Conservation (phyloP, 805 yeast genomes). For the Cyberlindnera suaveolens region DNA sequence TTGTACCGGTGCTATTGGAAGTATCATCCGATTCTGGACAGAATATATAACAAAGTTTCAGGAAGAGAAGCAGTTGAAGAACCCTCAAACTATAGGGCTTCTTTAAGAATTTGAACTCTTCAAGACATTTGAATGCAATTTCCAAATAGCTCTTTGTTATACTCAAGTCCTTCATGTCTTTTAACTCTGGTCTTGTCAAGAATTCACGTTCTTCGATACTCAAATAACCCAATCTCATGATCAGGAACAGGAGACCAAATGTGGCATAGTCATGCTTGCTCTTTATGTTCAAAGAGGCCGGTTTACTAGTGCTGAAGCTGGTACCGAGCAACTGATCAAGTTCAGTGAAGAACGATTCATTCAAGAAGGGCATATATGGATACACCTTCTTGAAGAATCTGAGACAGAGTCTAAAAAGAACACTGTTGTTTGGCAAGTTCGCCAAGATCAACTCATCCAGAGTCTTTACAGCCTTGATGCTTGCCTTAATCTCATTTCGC, state of each 20-base stretch:
- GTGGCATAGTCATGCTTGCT: slow-evolving; percentile 20
- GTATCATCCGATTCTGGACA: slow-evolving; percentile 57
- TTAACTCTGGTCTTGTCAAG: slow-evolving; percentile 7
- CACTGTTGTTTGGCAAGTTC: slow-evolving; percentile 14
- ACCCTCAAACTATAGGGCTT: slow-evolving; percentile 39
- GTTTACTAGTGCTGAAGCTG: slow-evolving; percentile 2
- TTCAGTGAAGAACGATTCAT: slow-evolving; percentile 19
- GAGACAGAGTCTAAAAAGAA: slow-evolving; percentile 12
- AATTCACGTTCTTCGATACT: slow-evolving; percentile 14
- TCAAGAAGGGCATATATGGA: slow-evolving; percentile 22
- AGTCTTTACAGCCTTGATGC: not conserved
- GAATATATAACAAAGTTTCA: slow-evolving; percentile 40
- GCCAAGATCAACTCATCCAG: slow-evolving; percentile 11
- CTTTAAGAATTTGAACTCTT: slow-evolving; percentile 42
- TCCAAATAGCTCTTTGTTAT: slow-evolving; percentile 7
- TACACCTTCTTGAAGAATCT: slow-evolving; percentile 22
- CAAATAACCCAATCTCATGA: slow-evolving; percentile 18
- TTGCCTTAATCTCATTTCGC: slow-evolving; percentile 3
- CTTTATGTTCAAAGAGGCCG: slow-evolving; percentile 4
- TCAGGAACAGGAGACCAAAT: slow-evolving; percentile 16
- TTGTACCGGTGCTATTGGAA: slow-evolving; percentile 42
- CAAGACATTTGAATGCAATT: slow-evolving; percentile 33
- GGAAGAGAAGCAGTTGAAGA: slow-evolving; percentile 45
- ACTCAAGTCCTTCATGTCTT: slow-evolving; percentile 5
- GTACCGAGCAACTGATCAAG: slow-evolving; percentile 11